A percentile compares a stretch with the other conserved stretches of the same genome.
These are phyloP conservation scores for Tylopilus microsporus DNA, from an alignment of 1,284 basidiomycete species.

Conservation along the genomic window DNA sequence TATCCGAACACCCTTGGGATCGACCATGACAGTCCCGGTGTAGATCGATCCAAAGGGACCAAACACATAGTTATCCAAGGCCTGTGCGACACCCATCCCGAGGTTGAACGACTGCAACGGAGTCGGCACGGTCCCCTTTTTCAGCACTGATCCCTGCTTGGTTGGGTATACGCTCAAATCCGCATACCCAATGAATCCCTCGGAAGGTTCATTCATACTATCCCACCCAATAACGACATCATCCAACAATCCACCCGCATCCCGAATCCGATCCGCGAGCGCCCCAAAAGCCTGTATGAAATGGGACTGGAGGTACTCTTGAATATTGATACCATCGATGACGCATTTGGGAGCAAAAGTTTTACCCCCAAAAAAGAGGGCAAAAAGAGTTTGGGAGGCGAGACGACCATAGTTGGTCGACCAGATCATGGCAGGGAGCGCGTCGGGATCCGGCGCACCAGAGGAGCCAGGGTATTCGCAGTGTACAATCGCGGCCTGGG, in stretches of 20 bases:
- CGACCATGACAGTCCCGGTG: conserved; percentile 71
- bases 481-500: conserved; percentile 83
- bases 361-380: conserved; percentile 90
- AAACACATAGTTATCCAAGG: conserved; percentile 84
- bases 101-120: conserved; percentile 81
- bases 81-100: conserved; percentile 83
- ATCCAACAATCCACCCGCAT: conserved; percentile 73
- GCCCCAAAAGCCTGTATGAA: conserved; percentile 74
- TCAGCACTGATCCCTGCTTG: conserved; percentile 66
- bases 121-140: conserved; percentile 84
- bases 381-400: conserved; percentile 85
- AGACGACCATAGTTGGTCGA: conserved; percentile 92
- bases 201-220: conserved; percentile 90
- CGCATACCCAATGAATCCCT: conserved; percentile 76
- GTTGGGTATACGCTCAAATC: conserved; percentile 67
- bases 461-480: conserved; percentile 73
- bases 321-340: conserved; percentile 90
- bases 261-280: conserved; percentile 69
- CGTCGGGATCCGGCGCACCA: conserved; percentile 57
- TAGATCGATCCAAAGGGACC: conserved; percentile 74
- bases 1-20: conserved; percentile 74
- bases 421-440: conserved; percentile 93
- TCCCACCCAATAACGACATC: conserved; percentile 95
- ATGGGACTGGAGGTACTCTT: conserved; percentile 88
- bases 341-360: conserved; percentile 88